These are phyloP conservation scores for Hypoxylon sp. DNA, from an alignment of 2,329 filamentous ascomycete genomes.

Conservation along the genomic window DNA sequence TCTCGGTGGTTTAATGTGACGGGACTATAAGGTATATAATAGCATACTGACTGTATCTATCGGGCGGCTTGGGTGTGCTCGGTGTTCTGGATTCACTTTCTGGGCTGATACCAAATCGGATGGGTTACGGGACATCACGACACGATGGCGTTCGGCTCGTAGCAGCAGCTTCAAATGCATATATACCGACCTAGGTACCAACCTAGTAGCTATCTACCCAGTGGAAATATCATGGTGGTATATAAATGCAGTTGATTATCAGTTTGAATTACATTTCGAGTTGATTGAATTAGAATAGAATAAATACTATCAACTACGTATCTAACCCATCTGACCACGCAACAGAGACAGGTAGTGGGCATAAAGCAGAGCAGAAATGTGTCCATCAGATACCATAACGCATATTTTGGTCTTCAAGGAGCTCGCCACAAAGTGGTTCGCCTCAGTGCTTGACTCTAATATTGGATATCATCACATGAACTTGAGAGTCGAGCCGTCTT, in stretches of 20 bases:
- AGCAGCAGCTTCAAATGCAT: slow-evolving; percentile 16
- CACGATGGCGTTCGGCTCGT: slow-evolving; percentile 23
- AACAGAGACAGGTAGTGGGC: too few species aligned
- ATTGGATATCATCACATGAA: slow-evolving; percentile 89
- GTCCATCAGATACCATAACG: slow-evolving; percentile 60
- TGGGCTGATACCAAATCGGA: slow-evolving; percentile 28
- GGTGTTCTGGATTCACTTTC: slow-evolving; percentile 29
- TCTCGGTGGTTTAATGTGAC: slow-evolving; percentile 80
- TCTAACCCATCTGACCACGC: too few species aligned
- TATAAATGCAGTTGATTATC: too few species aligned
- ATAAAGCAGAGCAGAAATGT: slow-evolving; percentile 25
- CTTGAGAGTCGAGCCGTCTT: slow-evolving; percentile 50
- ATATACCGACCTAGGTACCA: too few species aligned
- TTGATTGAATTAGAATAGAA: neutral
- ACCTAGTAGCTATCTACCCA: too few species aligned
- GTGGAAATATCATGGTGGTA: neutral
- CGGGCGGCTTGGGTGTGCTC: slow-evolving; percentile 8
- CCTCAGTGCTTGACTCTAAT: slow-evolving; percentile 99
- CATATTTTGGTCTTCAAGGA: slow-evolving; percentile 56
- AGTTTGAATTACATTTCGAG: too few species aligned
- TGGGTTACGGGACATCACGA: slow-evolving; percentile 12
- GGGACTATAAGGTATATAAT: slow-evolving; percentile 17
- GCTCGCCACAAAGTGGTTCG: slow-evolving; percentile 51
- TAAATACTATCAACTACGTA: too few species aligned
- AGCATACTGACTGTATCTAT: slow-evolving; percentile 8